Percentiles rank a stretch among this genome's conserved stretches.
These are phyloP conservation scores for Phytophthora ramorum DNA, from an alignment of 352 stramenopile genomes.

Conservation along the genomic window DNA sequence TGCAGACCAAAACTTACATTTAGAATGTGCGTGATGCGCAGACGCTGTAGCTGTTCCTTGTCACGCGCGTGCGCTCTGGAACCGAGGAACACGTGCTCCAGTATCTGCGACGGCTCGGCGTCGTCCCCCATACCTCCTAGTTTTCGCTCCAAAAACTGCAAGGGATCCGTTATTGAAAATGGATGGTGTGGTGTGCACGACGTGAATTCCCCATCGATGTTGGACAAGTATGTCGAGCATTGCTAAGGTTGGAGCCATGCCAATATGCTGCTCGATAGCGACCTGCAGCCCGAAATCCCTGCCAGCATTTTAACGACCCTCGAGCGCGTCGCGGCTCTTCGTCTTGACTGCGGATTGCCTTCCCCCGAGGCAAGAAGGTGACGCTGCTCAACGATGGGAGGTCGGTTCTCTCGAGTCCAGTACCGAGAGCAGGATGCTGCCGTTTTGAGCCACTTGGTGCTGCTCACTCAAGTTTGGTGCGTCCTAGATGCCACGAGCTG, in stretches of 20 bases:
- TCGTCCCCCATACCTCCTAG: constrained; percentile 25
- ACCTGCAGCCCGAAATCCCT: not conserved
- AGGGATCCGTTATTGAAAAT: constrained; percentile 8
- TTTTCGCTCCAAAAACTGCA: constrained; percentile 9
- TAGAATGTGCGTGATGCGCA: constrained; percentile 85
- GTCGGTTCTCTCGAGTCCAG: constrained; percentile 77
- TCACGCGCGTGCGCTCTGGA: constrained; percentile 72
- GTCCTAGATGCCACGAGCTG: not conserved
- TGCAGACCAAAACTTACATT: constrained; percentile 52
- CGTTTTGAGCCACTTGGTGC: constrained; percentile 62
- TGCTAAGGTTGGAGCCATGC: not conserved
- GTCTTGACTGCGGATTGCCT: not conserved
- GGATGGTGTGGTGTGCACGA: constrained; percentile 2
- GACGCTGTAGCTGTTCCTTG: constrained; percentile 56
- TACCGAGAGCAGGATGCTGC: constrained; percentile 76
- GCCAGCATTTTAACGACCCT: constrained; percentile 8
- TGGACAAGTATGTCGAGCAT: not conserved
- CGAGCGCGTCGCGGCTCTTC: constrained; percentile 25
- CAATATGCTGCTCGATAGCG: not conserved
- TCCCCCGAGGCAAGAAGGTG: not conserved
- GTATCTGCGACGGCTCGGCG: constrained; percentile 57
- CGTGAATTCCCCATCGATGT: not conserved
- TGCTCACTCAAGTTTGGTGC: constrained; percentile 76
- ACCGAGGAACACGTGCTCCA: constrained; percentile 80
- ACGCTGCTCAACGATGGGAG: constrained; percentile 57